Base-by-base conservation (phyloP, 2,329 filamentous ascomycete genomes). In the Thielaviopsis punctulata region DNA sequence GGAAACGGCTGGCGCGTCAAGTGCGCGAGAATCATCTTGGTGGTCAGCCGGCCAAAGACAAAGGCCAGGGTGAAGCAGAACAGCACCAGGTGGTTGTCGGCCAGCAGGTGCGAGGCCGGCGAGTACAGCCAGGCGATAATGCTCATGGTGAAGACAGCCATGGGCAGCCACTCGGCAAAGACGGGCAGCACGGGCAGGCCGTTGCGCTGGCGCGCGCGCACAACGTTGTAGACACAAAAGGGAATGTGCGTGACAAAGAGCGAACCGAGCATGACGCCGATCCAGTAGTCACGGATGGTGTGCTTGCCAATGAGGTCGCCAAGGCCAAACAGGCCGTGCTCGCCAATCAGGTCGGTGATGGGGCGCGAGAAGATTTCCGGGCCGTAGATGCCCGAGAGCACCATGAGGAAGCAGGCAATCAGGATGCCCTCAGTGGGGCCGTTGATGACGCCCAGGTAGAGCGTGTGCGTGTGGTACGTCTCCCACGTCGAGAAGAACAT, bases 401-500 rank as follows among this genome's bases (percentile, higher is more conserved):
- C 73, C 86, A 96, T 96, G 62, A 95, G 77, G 49, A 71, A 67
- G 62, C 86, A 89, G 23, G 89, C 92, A 57, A 98, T 82, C 50
- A 96, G 80, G 30, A 98, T 72, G 19, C 92, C 92, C 70, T 98
- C 92, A 30, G 92, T 98, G 1, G 92, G 92, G 1, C 92, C 92
- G 65, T 98, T 98, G 76, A 98, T 84, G 64, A 90, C 87, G 52
- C 92, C 92, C 12, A 98, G 79, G 66, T 95, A 98, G 5, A 98
- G 72, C 0, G 92, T 96, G 66, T 98, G 92, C 4, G 92, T 95
- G 68, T 98, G 92, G 66, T 95, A 98, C 1, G 92, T 98, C 69
- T 98, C 92, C 92, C 92, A 98, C 1, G 92, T 98, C 2, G 90
- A 95, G 69, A 98, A 95, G 73, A 95, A 98, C 92, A 98, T 98